Conservation (phyloP, 2,329 filamentous ascomycete genomes). For the Microdochium nivale region DNA sequence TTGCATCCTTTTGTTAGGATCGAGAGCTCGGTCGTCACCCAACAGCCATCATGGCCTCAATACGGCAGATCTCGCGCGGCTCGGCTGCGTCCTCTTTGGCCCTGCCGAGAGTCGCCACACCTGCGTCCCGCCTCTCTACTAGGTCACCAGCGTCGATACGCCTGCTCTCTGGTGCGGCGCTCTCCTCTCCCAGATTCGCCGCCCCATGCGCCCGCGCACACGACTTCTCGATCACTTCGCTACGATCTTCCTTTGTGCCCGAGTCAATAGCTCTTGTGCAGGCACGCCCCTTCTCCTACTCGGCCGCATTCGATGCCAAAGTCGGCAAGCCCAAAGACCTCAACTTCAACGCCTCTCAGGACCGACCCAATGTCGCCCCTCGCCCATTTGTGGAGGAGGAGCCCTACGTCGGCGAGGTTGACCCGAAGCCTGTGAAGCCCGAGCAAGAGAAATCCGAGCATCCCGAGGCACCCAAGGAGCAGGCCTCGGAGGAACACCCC, state of each 20-base stretch:
- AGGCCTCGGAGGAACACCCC: constrained; percentile 28
- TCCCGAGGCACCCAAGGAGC: constrained; percentile 14
- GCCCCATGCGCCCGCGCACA: background rate
- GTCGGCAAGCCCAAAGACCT: constrained; percentile 14
- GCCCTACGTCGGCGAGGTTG: constrained; percentile 5
- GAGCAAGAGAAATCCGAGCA: constrained; percentile 28
- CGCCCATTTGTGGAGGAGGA: background rate
- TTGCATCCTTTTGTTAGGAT: background rate
- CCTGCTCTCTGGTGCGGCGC: constrained; percentile 17
- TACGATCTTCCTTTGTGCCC: constrained; percentile 38
- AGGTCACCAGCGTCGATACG: constrained; percentile 1
- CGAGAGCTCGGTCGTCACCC: background rate
- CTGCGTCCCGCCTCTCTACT: background rate
- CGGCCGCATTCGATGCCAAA: constrained; percentile 18
- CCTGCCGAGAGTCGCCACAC: background rate
- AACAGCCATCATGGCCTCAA: background rate
- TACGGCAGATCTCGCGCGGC: background rate
- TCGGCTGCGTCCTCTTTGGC: background rate
- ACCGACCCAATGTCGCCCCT: background rate
- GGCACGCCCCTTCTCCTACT: constrained; percentile 29
- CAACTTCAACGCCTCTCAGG: constrained; percentile 4
- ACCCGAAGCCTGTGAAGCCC: constrained; percentile 21
- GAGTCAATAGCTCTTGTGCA: constrained; percentile 28
- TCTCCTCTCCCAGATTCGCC: constrained; percentile 6
- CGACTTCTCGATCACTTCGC: constrained; percentile 22